A percentile compares a stretch with the other conserved stretches of the same genome.
These are phyloP conservation scores for Stevia rebaudiana DNA, from an alignment of 140 eudicot genomes.

Conservation along the genomic window DNA sequence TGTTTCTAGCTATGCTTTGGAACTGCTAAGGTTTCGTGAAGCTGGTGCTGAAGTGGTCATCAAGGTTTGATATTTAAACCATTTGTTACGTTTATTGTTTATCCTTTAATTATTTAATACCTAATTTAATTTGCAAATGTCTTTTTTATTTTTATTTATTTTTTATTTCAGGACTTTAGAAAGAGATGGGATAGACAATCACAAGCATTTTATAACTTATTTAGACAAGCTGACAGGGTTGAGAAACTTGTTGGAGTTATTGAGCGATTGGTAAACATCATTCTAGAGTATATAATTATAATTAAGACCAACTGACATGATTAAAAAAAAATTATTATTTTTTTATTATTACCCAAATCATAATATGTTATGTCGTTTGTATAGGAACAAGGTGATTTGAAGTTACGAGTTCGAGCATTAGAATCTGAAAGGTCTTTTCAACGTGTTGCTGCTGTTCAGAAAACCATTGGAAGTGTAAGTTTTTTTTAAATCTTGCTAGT, in stretches of 20 bases:
- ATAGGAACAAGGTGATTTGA: slow-evolving; percentile 96
- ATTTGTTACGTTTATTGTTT: background rate
- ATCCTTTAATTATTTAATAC: background rate
- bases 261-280: slow-evolving; percentile 67
- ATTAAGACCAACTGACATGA: background rate
- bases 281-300: background rate
- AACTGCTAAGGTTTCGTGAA: slow-evolving; percentile 90
- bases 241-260: slow-evolving; percentile 81
- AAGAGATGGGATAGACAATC: slow-evolving; percentile 96
- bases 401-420: slow-evolving; percentile 86
- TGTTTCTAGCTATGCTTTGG: slow-evolving; percentile 76
- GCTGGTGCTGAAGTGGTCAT: slow-evolving; percentile 92
- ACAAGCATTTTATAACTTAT: slow-evolving; percentile 80
- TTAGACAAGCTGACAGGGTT: slow-evolving; percentile 96
- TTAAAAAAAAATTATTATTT: background rate
- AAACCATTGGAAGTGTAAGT: slow-evolving; percentile 84
- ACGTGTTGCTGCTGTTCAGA: slow-evolving; percentile 97
- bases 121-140: slow-evolving; percentile 5
- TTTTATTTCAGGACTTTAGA: slow-evolving; percentile 65
- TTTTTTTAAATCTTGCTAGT: background rate
- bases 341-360: background rate
- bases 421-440: slow-evolving; percentile 98
- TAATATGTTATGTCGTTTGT: background rate
- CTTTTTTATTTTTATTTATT: slow-evolving; percentile 21
- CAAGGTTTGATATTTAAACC: slow-evolving; percentile 42